Evolutionary conservation across 805 yeast genomes (phyloP).

Genomic region (Ogataea saltuana): DNA sequence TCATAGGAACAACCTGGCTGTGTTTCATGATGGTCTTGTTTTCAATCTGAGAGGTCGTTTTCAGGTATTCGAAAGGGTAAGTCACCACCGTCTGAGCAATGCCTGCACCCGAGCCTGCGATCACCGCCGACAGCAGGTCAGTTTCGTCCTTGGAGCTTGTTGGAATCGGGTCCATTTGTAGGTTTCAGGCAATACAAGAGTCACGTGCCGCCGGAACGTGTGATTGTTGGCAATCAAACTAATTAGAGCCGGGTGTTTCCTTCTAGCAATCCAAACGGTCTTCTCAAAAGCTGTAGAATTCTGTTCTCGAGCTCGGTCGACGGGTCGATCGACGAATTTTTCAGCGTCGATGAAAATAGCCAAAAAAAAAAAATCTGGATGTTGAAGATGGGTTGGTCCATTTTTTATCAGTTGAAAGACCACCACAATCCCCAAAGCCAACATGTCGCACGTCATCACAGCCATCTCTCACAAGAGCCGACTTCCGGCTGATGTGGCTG

Average conservation of each 20-base stretch:
- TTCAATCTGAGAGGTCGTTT: constrained; percentile 63
- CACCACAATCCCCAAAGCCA: background rate
- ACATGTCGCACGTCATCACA: constrained; percentile 33
- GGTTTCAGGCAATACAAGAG: no score
- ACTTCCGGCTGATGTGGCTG: constrained; percentile 26
- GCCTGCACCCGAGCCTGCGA: constrained; percentile 64
- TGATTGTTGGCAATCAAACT: background rate
- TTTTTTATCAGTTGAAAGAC: no score
- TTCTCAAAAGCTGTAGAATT: no score
- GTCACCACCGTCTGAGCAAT: constrained; percentile 61
- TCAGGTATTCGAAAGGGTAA: constrained; percentile 71
- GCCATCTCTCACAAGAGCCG: constrained; percentile 30
- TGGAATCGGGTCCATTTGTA: constrained; percentile 17
- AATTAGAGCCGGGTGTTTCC: no score
- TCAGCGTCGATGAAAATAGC: constrained; percentile 1
- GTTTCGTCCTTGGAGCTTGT: constrained; percentile 29
- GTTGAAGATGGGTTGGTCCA: no score
- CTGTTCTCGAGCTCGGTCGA: background rate
- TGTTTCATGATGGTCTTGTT: constrained; percentile 37
- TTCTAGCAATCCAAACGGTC: no score
- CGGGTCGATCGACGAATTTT: constrained; percentile 10
- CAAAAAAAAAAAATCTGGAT: background rate
- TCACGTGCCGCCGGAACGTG: no score
- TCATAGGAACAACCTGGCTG: constrained; percentile 39
- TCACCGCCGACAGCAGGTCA: constrained; percentile 55